Base-by-base conservation (phyloP, 2,329 filamentous ascomycete genomes). In the Alternaria infectoria region DNA sequence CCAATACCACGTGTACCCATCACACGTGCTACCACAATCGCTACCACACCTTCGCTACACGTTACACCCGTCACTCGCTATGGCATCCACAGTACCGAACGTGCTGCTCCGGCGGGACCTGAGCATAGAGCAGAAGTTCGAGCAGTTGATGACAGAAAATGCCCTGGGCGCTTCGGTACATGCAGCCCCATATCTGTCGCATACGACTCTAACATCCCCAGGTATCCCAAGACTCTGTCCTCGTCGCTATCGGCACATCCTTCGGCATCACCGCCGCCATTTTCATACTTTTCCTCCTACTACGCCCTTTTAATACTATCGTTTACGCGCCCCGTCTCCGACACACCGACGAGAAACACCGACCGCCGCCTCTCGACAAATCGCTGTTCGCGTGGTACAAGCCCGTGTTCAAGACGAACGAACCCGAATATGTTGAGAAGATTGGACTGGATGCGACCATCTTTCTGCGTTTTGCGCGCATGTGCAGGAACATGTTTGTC, bases 291-390 rank as follows among this genome's bases (percentile, higher is more conserved):
- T 99, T 98, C 85, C 97, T 93, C 66, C 84, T 97, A 72, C 85
- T 98, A 59, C 92, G 96, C 64, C 96, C 96, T 6, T 93, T 94
- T 80, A 95, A 98, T 80, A 91, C 90, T 59, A 88, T 95, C 71
- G 93, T 99, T 51, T 99, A 99, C 81, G 94, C 96, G 4, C 96
- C 96, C 44, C 95, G 96, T 78, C 85, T 96, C 52, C 97, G 97
- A 79, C 91, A 97, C 84, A 91, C 93, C 77, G 95, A 98, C 79
- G 89, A 93, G 70, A 93, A 91, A 80, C 93, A 97, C 82, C 88
- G 92, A 10, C 96, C 95, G 17, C 96, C 96, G 12, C 89, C 91
- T 1, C 86, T 98, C 73, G 92, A 91, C 59, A 96, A 91, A 76
- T 91, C 92, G n/a, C 83, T 95, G 10, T 93, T 97, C 77, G 90